phyloP scores from a whole-genome alignment of 2,329 filamentous ascomycete species.

The Alternaria ventricosa region DNA sequence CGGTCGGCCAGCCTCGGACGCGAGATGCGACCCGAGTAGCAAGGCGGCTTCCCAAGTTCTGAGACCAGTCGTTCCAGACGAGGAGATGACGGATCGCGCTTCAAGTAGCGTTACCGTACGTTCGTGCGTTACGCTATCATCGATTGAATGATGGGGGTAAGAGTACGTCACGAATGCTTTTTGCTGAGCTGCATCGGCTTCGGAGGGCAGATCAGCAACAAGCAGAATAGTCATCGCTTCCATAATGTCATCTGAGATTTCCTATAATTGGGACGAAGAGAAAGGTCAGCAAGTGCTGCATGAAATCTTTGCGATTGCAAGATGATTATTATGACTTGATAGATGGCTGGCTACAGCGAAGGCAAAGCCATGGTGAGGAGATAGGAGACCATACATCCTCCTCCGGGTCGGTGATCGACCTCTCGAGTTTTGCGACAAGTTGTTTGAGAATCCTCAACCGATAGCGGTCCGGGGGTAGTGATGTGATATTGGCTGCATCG shows the following conservation, averaged over 20 bases:
- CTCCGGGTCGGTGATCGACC: slow-evolving; percentile 79
- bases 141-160: slow-evolving; percentile 36
- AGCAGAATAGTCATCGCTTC: slow-evolving; percentile 70
- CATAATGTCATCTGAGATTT: slow-evolving; percentile 83
- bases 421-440: slow-evolving; percentile 73
- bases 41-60: slow-evolving; percentile 84
- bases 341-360: not conserved
- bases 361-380: slow-evolving; percentile 19
- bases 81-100: slow-evolving; percentile 71
- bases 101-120: slow-evolving; percentile 69
- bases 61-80: slow-evolving; percentile 74
- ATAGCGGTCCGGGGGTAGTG: slow-evolving; percentile 72
- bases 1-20: slow-evolving; percentile 49
- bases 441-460: slow-evolving; percentile 75
- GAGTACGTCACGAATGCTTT: slow-evolving; percentile 78
- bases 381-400: slow-evolving; percentile 74
- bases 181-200: slow-evolving; percentile 70
- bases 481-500: slow-evolving; percentile 60
- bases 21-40: slow-evolving; percentile 73
- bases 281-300: slow-evolving; percentile 29
- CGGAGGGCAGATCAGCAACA: slow-evolving; percentile 66
- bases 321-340: not conserved
- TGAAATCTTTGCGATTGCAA: not conserved
- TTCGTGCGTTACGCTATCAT: slow-evolving; percentile 26
- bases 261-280: slow-evolving; percentile 60